A percentile compares a stretch with the other conserved stretches of the same genome.
phyloP scores from a whole-genome alignment of 1,284 basidiomycete species.

The Rhodotorula mucilaginosa region DNA sequence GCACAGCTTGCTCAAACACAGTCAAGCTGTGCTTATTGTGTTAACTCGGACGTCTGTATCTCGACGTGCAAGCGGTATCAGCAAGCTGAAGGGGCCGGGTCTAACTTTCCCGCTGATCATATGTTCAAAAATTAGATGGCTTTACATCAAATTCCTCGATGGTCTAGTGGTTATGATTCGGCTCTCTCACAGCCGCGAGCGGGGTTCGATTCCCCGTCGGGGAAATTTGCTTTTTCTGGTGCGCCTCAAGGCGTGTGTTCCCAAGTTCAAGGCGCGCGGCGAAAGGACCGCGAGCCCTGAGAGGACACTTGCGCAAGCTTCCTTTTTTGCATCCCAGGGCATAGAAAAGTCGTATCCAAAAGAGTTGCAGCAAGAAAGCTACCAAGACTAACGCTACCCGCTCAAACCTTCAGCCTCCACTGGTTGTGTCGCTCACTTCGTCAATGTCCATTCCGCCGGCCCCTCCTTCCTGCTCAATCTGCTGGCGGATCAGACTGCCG shows the following conservation, averaged over 20 bases:
- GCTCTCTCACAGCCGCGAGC: conserved; percentile 1
- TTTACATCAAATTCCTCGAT: background rate
- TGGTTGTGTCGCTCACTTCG: background rate
- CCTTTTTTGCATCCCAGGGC: too few species aligned
- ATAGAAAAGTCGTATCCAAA: too few species aligned
- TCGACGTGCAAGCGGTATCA: too few species aligned
- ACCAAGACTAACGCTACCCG: background rate
- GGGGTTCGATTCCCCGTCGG: conserved; percentile 3
- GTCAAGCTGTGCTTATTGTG: too few species aligned
- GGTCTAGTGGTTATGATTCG: conserved; percentile 3
- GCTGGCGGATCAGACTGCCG: conserved; percentile 24
- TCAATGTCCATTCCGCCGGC: conserved; percentile 26
- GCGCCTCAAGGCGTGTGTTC: too few species aligned
- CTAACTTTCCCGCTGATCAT: too few species aligned
- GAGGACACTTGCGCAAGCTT: background rate
- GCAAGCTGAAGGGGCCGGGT: too few species aligned
- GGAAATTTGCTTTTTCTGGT: background rate
- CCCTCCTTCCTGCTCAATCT: conserved; percentile 10
- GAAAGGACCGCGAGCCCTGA: too few species aligned
- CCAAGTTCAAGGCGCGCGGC: too few species aligned
- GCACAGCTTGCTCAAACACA: too few species aligned
- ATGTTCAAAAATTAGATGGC: too few species aligned
- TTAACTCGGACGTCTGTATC: too few species aligned
- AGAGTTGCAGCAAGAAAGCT: background rate
- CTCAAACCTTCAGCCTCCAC: background rate